Base-by-base conservation (phyloP, 1,284 basidiomycete genomes). In the Trichosporon ovoides region DNA sequence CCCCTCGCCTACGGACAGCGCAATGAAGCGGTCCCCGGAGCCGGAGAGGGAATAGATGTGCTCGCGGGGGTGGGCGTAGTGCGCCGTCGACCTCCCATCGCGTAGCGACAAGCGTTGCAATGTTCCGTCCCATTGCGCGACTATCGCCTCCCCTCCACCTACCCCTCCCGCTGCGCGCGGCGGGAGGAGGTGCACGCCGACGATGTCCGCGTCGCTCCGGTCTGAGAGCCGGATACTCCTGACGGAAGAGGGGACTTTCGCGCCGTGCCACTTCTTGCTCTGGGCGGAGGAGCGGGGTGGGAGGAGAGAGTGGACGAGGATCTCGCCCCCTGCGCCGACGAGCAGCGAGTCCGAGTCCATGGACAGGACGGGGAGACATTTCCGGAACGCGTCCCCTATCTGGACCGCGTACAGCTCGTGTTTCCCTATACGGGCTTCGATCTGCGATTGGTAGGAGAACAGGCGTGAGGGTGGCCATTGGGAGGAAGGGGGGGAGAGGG, bases 121-220 rank as follows among this genome's bases (percentile, higher is more conserved):
- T 13, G 66, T 70, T 34, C 73, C 72, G 60, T 73, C 69, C 49
- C 66, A 71, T 53, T 73, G 72, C 4, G 69, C 71, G 11, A 72
- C 58, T 12, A 60, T 62, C 1, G 28, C 70, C n/a, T 22, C 58
- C n/a, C n/a, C 53, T 3, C 59, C 57, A 1, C 40, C n/a, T n/a
- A n/a, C n/a, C n/a, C n/a, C n/a, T n/a, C n/a, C n/a, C n/a, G n/a
- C n/a, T n/a, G n/a, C n/a, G n/a, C n/a, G n/a, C n/a, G n/a, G n/a
- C 2, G 55, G 57, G 12, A 71, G 59, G 5, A 59, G 56, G 37
- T 66, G 64, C 10, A 72, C 38, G 2, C 70, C 71, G 13, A 74
- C 63, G 2, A 74, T 66, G 59, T 76, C 74, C n/a, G 68, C 63
- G 28, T 40, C 55, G 22, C 64, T 67, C 3, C 67, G 65, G n/a